Evolutionary conservation across 345 rosid species (phyloP).

Genomic region (Leavenworthia alabamica): DNA sequence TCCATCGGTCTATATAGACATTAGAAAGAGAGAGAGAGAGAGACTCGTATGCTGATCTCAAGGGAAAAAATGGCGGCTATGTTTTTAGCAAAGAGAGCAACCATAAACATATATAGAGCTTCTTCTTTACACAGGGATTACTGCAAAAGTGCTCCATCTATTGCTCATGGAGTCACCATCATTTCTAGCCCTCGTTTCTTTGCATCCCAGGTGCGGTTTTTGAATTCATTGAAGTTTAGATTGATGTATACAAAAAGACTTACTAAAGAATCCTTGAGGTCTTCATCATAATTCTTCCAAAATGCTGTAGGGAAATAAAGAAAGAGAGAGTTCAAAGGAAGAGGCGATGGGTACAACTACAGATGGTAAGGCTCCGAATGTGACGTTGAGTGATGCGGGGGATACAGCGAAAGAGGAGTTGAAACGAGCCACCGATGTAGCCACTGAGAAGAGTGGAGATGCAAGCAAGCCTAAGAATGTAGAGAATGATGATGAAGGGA

Average conservation of each 20-base stretch:
- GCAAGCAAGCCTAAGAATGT: neutral
- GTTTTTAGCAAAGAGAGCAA: slow-evolving; percentile 15
- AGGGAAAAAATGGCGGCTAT: slow-evolving; percentile 16
- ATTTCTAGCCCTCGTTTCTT: slow-evolving; percentile 20
- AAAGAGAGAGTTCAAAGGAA: slow-evolving; percentile 2
- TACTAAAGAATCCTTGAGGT: neutral
- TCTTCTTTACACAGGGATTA: neutral
- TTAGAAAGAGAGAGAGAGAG: neutral
- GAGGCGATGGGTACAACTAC: slow-evolving; percentile 29
- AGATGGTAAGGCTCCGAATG: slow-evolving; percentile 28
- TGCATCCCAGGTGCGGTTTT: slow-evolving; percentile 3
- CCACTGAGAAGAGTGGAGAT: slow-evolving; percentile 20
- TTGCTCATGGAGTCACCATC: neutral
- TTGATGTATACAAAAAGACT: neutral
- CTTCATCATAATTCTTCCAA: neutral
- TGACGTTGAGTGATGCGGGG: slow-evolving; percentile 21
- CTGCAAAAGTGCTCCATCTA: neutral
- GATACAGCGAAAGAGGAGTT: slow-evolving; percentile 9
- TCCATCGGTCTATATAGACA: neutral
- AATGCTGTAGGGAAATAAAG: slow-evolving; percentile 2
- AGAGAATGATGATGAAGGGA: neutral
- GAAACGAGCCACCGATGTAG: slow-evolving; percentile 22
- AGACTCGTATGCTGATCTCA: neutral
- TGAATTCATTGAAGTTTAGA: neutral
- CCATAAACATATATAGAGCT: neutral